A percentile compares a stretch with the other conserved stretches of the same genome.
Conservation (phyloP, 352 stramenopile genomes). For the Pythium utonaiense region DNA sequence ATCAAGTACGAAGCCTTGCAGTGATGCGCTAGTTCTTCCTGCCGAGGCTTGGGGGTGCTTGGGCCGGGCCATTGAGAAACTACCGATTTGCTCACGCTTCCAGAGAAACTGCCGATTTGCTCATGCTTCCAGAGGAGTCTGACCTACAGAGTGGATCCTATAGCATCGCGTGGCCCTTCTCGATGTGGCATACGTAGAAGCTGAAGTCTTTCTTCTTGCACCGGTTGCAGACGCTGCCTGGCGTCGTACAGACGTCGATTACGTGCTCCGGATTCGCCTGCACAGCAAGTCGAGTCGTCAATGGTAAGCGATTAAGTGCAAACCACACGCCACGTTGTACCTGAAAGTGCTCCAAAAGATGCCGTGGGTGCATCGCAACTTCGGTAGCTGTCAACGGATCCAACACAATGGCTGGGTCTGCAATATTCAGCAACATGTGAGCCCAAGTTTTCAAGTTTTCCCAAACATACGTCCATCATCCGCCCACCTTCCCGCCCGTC, state of each 20-base stretch:
- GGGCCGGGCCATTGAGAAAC: too few relatives aligned
- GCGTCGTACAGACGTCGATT: conserved; percentile 58
- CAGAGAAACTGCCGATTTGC: too few relatives aligned
- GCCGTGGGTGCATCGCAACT: conserved; percentile 38
- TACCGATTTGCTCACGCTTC: too few relatives aligned
- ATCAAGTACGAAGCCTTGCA: too few relatives aligned
- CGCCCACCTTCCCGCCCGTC: conserved; percentile 53
- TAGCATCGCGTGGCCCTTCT: conserved; percentile 73
- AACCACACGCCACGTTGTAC: too few relatives aligned
- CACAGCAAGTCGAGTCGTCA: too few relatives aligned
- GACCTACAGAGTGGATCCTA: too few relatives aligned
- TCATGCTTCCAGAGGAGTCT: too few relatives aligned
- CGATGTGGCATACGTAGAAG: conserved; percentile 73
- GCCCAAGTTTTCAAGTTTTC: too few relatives aligned
- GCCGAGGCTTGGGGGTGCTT: too few relatives aligned
- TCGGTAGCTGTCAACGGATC: conserved; percentile 39
- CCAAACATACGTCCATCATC: neutral
- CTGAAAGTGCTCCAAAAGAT: conserved; percentile 57
- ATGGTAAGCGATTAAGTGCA: neutral
- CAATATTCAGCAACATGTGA: neutral
- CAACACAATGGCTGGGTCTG: conserved; percentile 57
- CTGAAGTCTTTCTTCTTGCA: conserved; percentile 34
- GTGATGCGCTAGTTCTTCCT: too few relatives aligned
- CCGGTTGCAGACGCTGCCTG: conserved; percentile 36
- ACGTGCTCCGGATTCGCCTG: conserved; percentile 70